A percentile compares a stretch with the other conserved stretches of the same genome.
Conservation (phyloP, 805 yeast species). For the Wickerhamiella dianesei region DNA sequence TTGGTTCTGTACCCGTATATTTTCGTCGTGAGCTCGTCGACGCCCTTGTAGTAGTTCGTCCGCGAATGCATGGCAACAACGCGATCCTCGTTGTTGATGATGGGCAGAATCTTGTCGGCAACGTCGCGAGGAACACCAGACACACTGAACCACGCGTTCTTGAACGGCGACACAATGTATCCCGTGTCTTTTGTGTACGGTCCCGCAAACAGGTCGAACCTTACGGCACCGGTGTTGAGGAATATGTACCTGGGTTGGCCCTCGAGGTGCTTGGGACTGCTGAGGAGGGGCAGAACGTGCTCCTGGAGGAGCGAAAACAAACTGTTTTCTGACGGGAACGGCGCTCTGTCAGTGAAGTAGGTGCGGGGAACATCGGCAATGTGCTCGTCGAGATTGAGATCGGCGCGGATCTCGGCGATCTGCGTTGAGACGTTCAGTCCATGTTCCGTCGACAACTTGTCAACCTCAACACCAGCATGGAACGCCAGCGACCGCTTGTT, state of each 20-base stretch:
- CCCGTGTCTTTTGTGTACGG: slow-evolving; percentile 66
- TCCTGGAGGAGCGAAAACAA: slow-evolving; percentile 46
- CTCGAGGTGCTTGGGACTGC: slow-evolving; percentile 15
- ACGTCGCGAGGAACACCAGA: slow-evolving; percentile 40
- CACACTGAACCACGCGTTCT: slow-evolving; percentile 64
- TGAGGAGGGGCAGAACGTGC: slow-evolving; percentile 37
- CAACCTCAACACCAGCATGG: slow-evolving; percentile 30
- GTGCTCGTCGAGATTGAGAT: slow-evolving; percentile 38
- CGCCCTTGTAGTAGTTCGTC: background rate
- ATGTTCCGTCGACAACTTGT: slow-evolving; percentile 35
- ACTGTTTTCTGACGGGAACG: slow-evolving; percentile 42
- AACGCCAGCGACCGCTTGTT: slow-evolving; percentile 52
- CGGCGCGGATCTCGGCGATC: slow-evolving; percentile 33
- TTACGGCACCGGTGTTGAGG: slow-evolving; percentile 72
- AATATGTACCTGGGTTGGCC: slow-evolving; percentile 35
- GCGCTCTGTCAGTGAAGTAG: slow-evolving; percentile 55
- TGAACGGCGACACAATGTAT: slow-evolving; percentile 72
- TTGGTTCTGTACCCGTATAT: slow-evolving; percentile 56
- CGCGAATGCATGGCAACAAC: slow-evolving; percentile 10
- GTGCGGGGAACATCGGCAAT: slow-evolving; percentile 54
- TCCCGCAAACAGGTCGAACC: slow-evolving; percentile 79
- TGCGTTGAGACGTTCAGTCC: slow-evolving; percentile 38
- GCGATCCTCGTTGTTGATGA: slow-evolving; percentile 34
- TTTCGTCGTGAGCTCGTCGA: background rate
- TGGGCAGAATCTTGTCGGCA: slow-evolving; percentile 41